These are phyloP conservation scores for Cryphonectria japonica DNA, from an alignment of 2,329 filamentous ascomycete species.

Conservation along the genomic window DNA sequence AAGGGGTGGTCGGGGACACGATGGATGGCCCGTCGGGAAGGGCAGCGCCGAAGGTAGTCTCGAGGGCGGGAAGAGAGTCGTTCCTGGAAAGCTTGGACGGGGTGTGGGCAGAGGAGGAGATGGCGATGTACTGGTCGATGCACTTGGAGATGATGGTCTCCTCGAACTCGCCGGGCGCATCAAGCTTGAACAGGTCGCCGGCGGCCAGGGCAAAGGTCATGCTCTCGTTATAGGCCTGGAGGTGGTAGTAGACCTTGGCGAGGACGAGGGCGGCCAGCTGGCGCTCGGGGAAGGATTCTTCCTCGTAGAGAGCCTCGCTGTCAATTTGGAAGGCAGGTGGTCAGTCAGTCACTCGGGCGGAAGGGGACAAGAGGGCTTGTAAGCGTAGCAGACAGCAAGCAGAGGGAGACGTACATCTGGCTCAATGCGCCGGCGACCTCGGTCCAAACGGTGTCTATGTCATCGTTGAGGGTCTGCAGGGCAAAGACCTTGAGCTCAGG, in stretches of 20 bases:
- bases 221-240: slow-evolving; percentile 98
- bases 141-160: slow-evolving; percentile 99
- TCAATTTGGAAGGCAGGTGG: slow-evolving; percentile 8
- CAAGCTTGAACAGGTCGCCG: slow-evolving; percentile 92
- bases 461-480: slow-evolving; percentile 90
- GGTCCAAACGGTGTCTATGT: slow-evolving; percentile 97
- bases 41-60: slow-evolving; percentile 75
- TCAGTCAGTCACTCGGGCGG: slow-evolving; percentile 22
- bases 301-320: slow-evolving; percentile 96
- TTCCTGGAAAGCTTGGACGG: slow-evolving; percentile 47
- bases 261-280: slow-evolving; percentile 93
- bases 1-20: slow-evolving; percentile 89
- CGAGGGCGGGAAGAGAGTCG: slow-evolving; percentile 67
- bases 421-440: slow-evolving; percentile 91
- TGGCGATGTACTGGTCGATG: slow-evolving; percentile 93
- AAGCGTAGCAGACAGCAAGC: neutral
- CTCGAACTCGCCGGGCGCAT: slow-evolving; percentile 91
- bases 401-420: slow-evolving; percentile 70
- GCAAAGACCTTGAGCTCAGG: slow-evolving; percentile 93
- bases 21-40: slow-evolving; percentile 70
- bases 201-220: slow-evolving; percentile 97
- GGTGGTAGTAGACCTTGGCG: slow-evolving; percentile 97
- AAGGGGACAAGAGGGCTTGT: neutral
- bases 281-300: slow-evolving; percentile 90
- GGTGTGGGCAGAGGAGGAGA: slow-evolving; percentile 59